Base-by-base conservation (phyloP, 2,329 filamentous ascomycete genomes). In the Sclerotinia spermophila region DNA sequence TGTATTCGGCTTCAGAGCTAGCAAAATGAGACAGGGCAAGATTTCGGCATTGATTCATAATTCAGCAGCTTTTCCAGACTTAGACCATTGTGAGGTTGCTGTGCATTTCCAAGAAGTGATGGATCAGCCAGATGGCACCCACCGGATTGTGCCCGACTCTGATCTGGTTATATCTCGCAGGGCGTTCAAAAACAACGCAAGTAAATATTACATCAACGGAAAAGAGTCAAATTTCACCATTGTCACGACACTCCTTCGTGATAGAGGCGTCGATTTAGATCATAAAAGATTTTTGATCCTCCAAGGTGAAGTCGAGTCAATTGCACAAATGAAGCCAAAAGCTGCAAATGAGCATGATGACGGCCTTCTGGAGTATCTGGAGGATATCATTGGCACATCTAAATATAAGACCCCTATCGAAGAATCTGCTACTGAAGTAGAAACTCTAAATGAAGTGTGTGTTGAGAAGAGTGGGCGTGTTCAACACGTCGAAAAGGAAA, bases 11-110 rank as follows among this genome's bases (percentile, higher is more conserved):
- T 99, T 99, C 83, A 90, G 96, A 72, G 96, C 96, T 56, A 98
- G 95, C 85, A 99, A 99, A 83, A 99, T 99, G 96, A 88, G 96
- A 78, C 96, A 99, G 81, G 96, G 96, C 78, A 99, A 99, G 83
- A 94, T 99, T 62, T 99, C 96, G 1, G 96, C 96, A 5, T 84
- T 99, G 64, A 99, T 99, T 75, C 96, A 99, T 83, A 99, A 98
- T 80, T 98, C 96, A 19, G 94, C 94, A 0, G 88, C 92, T 70
- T 89, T 92, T 76, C 94, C 94, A 0, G 87, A 97, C 76, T 83
- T 99, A 30, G 92, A 96, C 62, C 90, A 90, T 78, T 99, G 96
- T 79, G 96, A 99, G 80, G 96, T 99, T 17, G 92, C 96, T 70
- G 96, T 99, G 5, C 93, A 97, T 80, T 99, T 99, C 79, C 90